phyloP scores from a whole-genome alignment of 257 asterid species.

The Primulina huaijiensis region DNA sequence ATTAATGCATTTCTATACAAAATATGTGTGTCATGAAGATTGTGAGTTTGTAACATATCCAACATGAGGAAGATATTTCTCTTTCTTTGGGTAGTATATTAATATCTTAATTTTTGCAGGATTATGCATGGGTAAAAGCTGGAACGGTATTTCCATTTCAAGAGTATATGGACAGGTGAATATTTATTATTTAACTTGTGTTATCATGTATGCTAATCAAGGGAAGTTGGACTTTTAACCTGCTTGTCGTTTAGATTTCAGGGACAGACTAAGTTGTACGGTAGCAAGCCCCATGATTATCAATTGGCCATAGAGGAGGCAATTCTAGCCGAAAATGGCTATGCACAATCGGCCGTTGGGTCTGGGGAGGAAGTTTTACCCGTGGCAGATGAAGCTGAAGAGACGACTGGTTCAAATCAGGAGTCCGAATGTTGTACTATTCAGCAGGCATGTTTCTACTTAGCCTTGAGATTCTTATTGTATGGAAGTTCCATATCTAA shows the following conservation, averaged over 20 bases:
- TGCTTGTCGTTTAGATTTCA: conserved; percentile 58
- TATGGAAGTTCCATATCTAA: conserved; percentile 5
- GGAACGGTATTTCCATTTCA: conserved; percentile 89
- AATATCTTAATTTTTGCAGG: conserved; percentile 46
- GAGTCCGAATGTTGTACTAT: conserved; percentile 47
- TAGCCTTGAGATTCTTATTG: not conserved
- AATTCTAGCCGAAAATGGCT: conserved; percentile 57
- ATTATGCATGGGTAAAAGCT: conserved; percentile 89
- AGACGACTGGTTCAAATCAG: conserved; percentile 75
- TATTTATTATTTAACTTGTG: conserved; percentile 18
- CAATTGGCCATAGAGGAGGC: conserved; percentile 86
- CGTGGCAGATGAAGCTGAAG: conserved; percentile 40
- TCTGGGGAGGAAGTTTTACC: conserved; percentile 40
- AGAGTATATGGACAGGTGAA: conserved; percentile 78
- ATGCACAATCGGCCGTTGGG: conserved; percentile 33
- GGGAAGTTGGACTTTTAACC: conserved; percentile 16
- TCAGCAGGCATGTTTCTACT: conserved; percentile 60
- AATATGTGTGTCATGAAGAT: conserved; percentile 3
- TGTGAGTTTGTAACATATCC: conserved; percentile 2
- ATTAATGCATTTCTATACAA: not conserved
- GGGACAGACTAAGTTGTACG: conserved; percentile 89
- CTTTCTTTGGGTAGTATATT: conserved; percentile 15
- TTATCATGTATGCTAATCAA: conserved; percentile 16
- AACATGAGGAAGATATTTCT: not conserved
- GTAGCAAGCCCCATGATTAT: conserved; percentile 83